Base-by-base conservation (phyloP, 2,329 filamentous ascomycete species). In the Venturia carpophila region DNA sequence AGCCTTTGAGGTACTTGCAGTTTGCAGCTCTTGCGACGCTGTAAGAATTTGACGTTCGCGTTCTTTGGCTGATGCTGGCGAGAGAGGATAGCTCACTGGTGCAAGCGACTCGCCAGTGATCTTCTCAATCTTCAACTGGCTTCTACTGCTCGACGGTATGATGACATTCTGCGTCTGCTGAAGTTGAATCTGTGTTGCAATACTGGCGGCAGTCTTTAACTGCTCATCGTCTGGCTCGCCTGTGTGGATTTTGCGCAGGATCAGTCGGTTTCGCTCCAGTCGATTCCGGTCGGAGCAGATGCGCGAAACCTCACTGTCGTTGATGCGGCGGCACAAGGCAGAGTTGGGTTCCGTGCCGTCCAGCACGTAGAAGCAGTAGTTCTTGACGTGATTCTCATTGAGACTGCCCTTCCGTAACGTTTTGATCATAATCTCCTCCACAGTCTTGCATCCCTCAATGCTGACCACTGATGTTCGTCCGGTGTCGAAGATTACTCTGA, bases 321-420 rank as follows among this genome's bases (percentile, higher is more conserved):
- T 87, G 47, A 97, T 81, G 62, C 90, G 87, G 67, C 92, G 87
- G 74, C 91, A 95, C 72, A 92, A 87, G 62, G 83, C 84, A 39
- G 91, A 88, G 69, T 94, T 88, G 1, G 92, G 87, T 60, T 97
- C 91, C 47, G 91, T 80, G 62, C 92, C 93, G 69, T 91, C 88
- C 66, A 97, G 81, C 0, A 96, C 88, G 81, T 94, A 97, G 78
- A 99, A 97, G 79, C 92, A 97, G 78, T 96, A 97, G 72, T 95
- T 96, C 71, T 92, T 86, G 74, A 94, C 90, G 71, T 97, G 92
- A 68, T 93, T 90, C 73, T 96, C 92, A 27, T 92, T 90, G 39
- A 96, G 83, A 49, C 87, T 87, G 68, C 96, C 90, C 75, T 97
- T 97, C 69, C 89, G 86, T 56, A 97, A 78, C 0, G 94, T 96